Evolutionary conservation across 1,284 basidiomycete genomes (phyloP).

Genomic region (Flammula alnicola): DNA sequence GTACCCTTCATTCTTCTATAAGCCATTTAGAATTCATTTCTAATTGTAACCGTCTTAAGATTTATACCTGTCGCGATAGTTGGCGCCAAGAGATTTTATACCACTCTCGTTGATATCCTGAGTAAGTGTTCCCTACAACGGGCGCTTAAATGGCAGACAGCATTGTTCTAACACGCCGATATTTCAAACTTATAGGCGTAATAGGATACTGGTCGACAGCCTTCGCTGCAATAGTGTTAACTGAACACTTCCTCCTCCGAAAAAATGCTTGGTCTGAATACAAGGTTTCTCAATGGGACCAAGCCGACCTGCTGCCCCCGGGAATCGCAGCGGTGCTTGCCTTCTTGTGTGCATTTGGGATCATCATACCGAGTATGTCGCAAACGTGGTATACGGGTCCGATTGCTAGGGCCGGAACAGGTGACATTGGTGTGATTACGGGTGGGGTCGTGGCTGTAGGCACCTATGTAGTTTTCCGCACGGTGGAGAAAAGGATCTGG

Average conservation of each 20-base stretch:
- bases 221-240: constrained; percentile 56
- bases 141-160: too few species aligned
- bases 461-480: constrained; percentile 42
- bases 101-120: constrained; percentile 58
- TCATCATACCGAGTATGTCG: constrained; percentile 62
- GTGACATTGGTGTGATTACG: constrained; percentile 60
- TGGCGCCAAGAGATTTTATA: constrained; percentile 61
- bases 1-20: constrained; percentile 21
- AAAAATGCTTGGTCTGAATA: constrained; percentile 29
- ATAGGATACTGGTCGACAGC: constrained; percentile 64
- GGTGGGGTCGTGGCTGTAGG: constrained; percentile 47
- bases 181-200: constrained; percentile 17
- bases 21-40: constrained; percentile 10
- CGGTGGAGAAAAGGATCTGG: constrained; percentile 39
- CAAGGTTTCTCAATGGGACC: constrained; percentile 46
- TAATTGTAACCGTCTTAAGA: constrained; percentile 33
- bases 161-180: constrained; percentile 6
- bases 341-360: constrained; percentile 48
- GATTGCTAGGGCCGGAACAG: constrained; percentile 46
- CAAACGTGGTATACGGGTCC: constrained; percentile 59
- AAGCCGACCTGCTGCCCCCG: constrained; percentile 43
- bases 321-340: constrained; percentile 55
- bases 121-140: too few species aligned
- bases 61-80: constrained; percentile 64
- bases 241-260: constrained; percentile 64